Conservation (phyloP, 176 grass and related monocot genomes). For the Tillandsia fasciculata region DNA sequence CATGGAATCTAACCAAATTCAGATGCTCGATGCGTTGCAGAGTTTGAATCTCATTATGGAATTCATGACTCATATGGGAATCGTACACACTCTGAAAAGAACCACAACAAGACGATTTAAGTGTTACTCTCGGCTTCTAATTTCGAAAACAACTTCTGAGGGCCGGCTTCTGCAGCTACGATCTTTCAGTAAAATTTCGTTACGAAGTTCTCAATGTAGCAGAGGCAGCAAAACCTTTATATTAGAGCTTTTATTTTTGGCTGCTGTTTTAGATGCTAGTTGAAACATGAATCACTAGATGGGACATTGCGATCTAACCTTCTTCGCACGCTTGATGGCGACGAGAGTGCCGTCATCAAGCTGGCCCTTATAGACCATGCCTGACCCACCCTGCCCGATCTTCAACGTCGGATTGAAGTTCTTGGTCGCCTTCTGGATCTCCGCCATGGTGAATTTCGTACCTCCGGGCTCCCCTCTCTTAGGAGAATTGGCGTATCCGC, state of each 20-base stretch:
- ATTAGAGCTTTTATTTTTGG: too few species aligned
- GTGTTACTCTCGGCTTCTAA: neutral
- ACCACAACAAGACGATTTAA: neutral
- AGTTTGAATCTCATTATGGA: conserved; percentile 76
- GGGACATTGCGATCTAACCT: conserved; percentile 25
- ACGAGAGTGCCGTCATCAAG: conserved; percentile 49
- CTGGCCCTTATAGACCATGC: conserved; percentile 69
- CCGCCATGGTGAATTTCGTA: conserved; percentile 50
- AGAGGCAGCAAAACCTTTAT: too few species aligned
- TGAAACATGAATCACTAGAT: too few species aligned
- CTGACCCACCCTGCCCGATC: conserved; percentile 81
- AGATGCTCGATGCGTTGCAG: conserved; percentile 70
- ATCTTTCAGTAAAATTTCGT: too few species aligned
- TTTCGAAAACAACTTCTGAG: neutral
- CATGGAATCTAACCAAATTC: conserved; percentile 82
- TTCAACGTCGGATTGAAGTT: conserved; percentile 67
- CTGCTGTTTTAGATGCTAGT: too few species aligned
- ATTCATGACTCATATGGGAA: conserved; percentile 45
- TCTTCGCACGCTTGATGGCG: conserved; percentile 79
- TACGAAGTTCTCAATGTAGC: too few species aligned
- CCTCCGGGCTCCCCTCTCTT: conserved; percentile 34
- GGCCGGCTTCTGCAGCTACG: too few species aligned
- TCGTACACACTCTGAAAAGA: conserved; percentile 50
- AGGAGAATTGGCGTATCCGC: conserved; percentile 29
- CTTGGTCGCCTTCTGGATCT: conserved; percentile 74